A percentile compares a stretch with the other conserved stretches of the same genome.
These are phyloP conservation scores for Solanum piurae DNA, from an alignment of 257 asterid genomes.

Conservation along the genomic window DNA sequence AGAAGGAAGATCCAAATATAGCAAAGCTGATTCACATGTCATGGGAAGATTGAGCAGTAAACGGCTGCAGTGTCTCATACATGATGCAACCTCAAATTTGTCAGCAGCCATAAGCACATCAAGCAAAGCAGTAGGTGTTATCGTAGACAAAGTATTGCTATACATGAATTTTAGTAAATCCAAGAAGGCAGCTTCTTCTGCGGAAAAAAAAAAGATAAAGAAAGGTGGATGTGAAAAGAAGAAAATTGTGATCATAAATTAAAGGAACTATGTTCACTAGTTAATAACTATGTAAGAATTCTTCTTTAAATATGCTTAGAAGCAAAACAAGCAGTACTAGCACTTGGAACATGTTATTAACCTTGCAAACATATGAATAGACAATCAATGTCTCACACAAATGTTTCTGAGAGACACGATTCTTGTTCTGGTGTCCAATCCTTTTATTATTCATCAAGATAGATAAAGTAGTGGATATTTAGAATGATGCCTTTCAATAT, in stretches of 20 bases:
- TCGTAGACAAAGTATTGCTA: not conserved
- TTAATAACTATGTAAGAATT: not conserved
- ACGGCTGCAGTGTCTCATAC: slow-evolving; percentile 7
- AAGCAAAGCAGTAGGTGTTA: not conserved
- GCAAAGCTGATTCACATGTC: slow-evolving; percentile 7
- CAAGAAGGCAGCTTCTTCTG: slow-evolving; percentile 9
- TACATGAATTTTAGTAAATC: not conserved
- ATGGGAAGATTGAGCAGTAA: slow-evolving; percentile 3
- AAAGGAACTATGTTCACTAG: not conserved
- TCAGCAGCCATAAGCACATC: slow-evolving; percentile 9
- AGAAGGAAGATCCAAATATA: slow-evolving; percentile 7
- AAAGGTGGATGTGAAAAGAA: not conserved
- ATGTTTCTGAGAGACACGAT: not conserved
- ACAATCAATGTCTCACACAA: not conserved
- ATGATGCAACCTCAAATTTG: slow-evolving; percentile 10
- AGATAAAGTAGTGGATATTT: not conserved
- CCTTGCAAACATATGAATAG: not conserved
- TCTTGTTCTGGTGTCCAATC: not conserved
- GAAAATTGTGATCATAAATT: not conserved
- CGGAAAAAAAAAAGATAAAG: not conserved
- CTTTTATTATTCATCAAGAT: not conserved
- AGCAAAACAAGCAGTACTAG: not conserved
- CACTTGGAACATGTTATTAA: not conserved
- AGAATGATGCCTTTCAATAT: not conserved
- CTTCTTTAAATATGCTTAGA: not conserved